Evolutionary conservation across 1,139 yeast species (phyloP).

Genomic region (Entelexis paramagnoliae): DNA sequence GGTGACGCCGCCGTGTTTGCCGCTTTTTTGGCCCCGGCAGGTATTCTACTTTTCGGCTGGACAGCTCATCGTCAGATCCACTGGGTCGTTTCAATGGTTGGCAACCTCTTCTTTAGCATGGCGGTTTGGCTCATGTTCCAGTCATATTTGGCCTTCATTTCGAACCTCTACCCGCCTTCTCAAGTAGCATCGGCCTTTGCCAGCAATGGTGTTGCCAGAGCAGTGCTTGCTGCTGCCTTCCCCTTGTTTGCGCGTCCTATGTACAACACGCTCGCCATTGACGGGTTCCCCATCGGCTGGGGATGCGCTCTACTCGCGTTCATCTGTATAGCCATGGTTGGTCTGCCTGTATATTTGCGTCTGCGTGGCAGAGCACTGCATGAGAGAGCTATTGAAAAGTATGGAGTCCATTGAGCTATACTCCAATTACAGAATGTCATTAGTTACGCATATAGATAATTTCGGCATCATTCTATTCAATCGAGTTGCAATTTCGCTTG

Average conservation of each 20-base stretch:
- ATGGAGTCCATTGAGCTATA: neutral
- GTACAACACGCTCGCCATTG: constrained; percentile 33
- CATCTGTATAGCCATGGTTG: constrained; percentile 10
- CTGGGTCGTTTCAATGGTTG: constrained; percentile 71
- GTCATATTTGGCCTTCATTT: constrained; percentile 58
- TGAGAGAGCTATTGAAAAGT: constrained; percentile 1
- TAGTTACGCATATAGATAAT: neutral
- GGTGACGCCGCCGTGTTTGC: constrained; percentile 19
- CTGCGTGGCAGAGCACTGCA: constrained; percentile 8
- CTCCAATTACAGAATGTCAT: too few relatives aligned
- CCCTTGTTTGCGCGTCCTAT: constrained; percentile 30
- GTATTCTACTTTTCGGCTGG: constrained; percentile 47
- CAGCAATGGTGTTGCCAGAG: constrained; percentile 15
- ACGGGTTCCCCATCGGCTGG: constrained; percentile 22
- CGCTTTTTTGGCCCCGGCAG: constrained; percentile 7
- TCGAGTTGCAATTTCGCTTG: too few relatives aligned
- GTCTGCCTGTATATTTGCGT: constrained; percentile 16
- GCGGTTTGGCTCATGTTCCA: constrained; percentile 67
- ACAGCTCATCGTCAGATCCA: constrained; percentile 51
- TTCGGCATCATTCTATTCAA: too few relatives aligned
- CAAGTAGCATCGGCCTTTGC: constrained; percentile 14
- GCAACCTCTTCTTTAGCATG: constrained; percentile 68
- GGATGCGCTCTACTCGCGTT: constrained; percentile 22
- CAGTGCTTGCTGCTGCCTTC: constrained; percentile 18
- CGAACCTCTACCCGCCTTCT: constrained; percentile 64